Conservation (phyloP, 2,329 filamentous ascomycete genomes). For the Madurella fahalii region DNA sequence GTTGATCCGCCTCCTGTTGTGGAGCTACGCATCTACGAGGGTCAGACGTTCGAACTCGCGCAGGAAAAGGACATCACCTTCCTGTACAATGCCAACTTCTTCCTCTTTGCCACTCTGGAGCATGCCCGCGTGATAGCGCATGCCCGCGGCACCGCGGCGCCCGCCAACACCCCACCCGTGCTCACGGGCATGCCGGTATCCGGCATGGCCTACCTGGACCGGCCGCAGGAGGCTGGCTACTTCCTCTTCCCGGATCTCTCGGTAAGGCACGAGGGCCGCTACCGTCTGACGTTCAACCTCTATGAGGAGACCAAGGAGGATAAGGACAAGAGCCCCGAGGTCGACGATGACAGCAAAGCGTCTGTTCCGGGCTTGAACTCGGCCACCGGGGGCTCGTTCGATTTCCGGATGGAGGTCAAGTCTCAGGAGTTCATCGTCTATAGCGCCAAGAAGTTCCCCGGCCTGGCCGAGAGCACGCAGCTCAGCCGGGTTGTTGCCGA, state of each 20-base stretch:
- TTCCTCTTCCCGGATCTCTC: conserved; percentile 98
- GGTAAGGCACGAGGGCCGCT: conserved; percentile 90
- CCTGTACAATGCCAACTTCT: conserved; percentile 93
- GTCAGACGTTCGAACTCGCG: conserved; percentile 54
- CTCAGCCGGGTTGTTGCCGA: conserved; percentile 90
- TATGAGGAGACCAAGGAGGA: conserved; percentile 90
- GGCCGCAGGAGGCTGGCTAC: conserved; percentile 75
- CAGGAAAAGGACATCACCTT: conserved; percentile 77
- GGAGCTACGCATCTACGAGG: conserved; percentile 81
- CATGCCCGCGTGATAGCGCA: conserved; percentile 79
- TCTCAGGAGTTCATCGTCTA: conserved; percentile 83
- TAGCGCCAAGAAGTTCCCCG: conserved; percentile 98
- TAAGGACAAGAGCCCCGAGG: conserved; percentile 64
- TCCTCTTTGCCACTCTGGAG: conserved; percentile 89
- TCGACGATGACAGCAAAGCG: conserved; percentile 29
- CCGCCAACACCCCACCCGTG: conserved; percentile 72
- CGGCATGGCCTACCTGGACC: conserved; percentile 92
- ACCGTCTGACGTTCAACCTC: conserved; percentile 84
- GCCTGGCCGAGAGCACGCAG: conserved; percentile 80
- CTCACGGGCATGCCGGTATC: conserved; percentile 92
- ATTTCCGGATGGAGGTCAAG: conserved; percentile 86
- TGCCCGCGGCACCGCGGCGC: conserved; percentile 62
- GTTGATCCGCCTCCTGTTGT: conserved; percentile 95
- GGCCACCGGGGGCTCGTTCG: conserved; percentile 54
- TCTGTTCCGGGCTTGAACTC: conserved; percentile 30